Evolutionary conservation across 2,329 filamentous ascomycete species (phyloP), one percentile per base, ranked within the genome.

Genomic region (Diplodia seriata): DNA sequence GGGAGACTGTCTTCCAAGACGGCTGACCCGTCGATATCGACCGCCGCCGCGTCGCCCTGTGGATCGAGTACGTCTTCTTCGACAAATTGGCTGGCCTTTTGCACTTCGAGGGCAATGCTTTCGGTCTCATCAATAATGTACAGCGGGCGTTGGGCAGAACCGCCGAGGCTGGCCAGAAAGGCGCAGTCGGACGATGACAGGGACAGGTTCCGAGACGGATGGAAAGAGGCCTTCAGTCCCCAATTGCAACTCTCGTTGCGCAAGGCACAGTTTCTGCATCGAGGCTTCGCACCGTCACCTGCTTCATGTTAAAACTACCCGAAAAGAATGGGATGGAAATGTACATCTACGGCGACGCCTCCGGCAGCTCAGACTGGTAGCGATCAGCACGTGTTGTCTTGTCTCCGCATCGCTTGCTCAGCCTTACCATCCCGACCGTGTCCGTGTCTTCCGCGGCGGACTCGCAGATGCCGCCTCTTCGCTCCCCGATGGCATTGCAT

Each of bases 391-490:
- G 31, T 8, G 8, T 31, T 8, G 31, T 31, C 31, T 8, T 8
- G 31, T 31, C 31, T 31, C 31, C 31, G 31, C 31, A 6, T 51
- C 11, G 23, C 4, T 51, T 7, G n/a, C 20, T 23, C 3, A 1
- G 14, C 40, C 40, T 51, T 14, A 51, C 49, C 49, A 51, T 51
- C 49, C 49, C 9, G 49, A 51, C n/a, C 49, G 49, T 51, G 49
- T 23, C 3, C 49, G 49, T 12, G 49, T 51, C 49, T 26, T 51
- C 8, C 0, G 49, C n/a, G 49, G 49, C 18, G 40, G 14, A 15
- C 15, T 43, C 18, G 40, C 15, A 43, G 40, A 43, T 18, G 40
- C 40, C 40, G 1, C 5, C 14, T 15, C 40, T 18, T 31, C 8
- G 31, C 6, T 1, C 7, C 3, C 14, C 14, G 15, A 15, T 43